Percentiles rank a stretch among this genome's conserved stretches.
Conservation (phyloP, 805 yeast species). For the Saccharomycopsis schoenii region DNA sequence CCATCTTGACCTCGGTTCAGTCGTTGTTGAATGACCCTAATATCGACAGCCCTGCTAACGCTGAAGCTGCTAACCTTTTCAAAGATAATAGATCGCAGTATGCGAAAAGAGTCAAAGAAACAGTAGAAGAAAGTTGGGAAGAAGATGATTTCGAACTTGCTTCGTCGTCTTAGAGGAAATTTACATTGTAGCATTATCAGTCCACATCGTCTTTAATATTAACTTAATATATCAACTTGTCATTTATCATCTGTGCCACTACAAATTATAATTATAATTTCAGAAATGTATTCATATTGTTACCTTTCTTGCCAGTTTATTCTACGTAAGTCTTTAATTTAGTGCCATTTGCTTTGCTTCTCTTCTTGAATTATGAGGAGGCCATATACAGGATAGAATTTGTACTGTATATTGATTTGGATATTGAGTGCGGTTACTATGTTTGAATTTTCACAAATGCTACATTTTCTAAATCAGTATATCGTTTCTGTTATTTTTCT, state of each 20-base stretch:
- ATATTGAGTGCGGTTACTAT: too few relatives aligned
- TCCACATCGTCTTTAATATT: background rate
- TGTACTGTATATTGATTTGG: too few relatives aligned
- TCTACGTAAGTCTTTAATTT: too few relatives aligned
- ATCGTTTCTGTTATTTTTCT: too few relatives aligned
- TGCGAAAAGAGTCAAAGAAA: slow-evolving; percentile 81
- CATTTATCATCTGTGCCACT: background rate
- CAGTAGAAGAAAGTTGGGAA: slow-evolving; percentile 94
- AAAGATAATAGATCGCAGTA: slow-evolving; percentile 93
- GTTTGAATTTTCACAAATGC: too few relatives aligned
- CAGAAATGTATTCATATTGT: background rate
- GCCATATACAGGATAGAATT: too few relatives aligned
- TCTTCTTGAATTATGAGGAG: too few relatives aligned
- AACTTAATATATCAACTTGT: background rate
- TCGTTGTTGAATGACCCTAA: slow-evolving; percentile 91
- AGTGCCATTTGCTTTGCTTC: background rate
- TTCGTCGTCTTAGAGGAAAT: background rate
- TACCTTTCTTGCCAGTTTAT: too few relatives aligned
- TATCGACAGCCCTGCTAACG: slow-evolving; percentile 94
- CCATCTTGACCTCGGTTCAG: slow-evolving; percentile 88
- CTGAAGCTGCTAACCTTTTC: slow-evolving; percentile 92
- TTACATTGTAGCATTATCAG: too few relatives aligned
- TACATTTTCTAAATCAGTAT: too few relatives aligned
- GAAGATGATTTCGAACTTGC: slow-evolving; percentile 37
- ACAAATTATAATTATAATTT: too few relatives aligned